Percentiles rank a stretch among this genome's conserved stretches.
These are phyloP conservation scores for Tylopilus sp. DNA, from an alignment of 768 basidiomycete genomes.

Conservation along the genomic window DNA sequence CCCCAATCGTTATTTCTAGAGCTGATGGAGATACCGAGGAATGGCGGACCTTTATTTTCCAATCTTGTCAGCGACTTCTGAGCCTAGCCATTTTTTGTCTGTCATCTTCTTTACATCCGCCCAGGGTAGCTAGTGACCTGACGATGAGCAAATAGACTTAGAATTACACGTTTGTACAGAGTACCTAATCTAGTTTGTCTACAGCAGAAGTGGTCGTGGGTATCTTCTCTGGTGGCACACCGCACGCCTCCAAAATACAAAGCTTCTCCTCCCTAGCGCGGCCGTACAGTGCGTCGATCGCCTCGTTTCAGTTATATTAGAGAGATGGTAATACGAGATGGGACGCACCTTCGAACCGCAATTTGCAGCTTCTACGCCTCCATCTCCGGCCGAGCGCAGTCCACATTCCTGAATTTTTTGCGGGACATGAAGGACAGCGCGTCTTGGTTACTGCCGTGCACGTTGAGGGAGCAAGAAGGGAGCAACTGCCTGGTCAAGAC, in stretches of 20 bases:
- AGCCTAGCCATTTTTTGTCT: conserved; percentile 88
- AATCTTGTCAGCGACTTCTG: conserved; percentile 83
- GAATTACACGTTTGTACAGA: not conserved
- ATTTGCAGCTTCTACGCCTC: no score
- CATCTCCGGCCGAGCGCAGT: no score
- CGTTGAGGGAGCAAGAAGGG: no score
- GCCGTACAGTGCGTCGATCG: no score
- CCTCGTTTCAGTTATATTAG: no score
- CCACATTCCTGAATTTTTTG: no score
- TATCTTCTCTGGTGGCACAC: conserved; percentile 87
- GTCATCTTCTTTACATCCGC: conserved; percentile 92
- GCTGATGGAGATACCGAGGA: not conserved
- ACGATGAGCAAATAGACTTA: not conserved
- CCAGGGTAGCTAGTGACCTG: conserved; percentile 68
- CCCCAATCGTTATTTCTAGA: not conserved
- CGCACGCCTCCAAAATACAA: conserved; percentile 95
- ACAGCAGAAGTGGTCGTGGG: conserved; percentile 93
- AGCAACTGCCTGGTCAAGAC: no score
- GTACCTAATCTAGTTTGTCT: conserved; percentile 96
- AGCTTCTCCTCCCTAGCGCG: no score
- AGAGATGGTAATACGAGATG: no score
- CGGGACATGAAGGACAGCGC: no score
- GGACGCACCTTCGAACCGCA: no score
- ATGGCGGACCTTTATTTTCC: conserved; percentile 79
- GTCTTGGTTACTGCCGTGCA: no score